Evolutionary conservation across 768 basidiomycete genomes (phyloP).

Genomic region (Boletus vermiculosoides): DNA sequence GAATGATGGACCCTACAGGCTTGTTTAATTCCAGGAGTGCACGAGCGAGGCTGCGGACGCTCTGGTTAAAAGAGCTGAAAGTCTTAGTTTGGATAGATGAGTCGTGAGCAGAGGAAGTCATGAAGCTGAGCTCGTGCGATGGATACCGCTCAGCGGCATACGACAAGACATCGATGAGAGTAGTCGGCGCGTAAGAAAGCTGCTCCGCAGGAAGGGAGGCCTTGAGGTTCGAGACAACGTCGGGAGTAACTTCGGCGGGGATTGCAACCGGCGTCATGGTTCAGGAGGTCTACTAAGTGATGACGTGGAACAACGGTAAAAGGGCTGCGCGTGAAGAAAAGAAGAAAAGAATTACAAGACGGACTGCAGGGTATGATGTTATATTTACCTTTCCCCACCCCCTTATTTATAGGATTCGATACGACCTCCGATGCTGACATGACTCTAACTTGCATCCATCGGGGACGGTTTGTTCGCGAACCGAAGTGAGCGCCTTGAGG

Average conservation of each 20-base stretch:
- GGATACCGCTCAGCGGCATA: slow-evolving; percentile 22
- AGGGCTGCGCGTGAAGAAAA: neutral
- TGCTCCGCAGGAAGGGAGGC: neutral
- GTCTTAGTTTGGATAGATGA: slow-evolving; percentile 20
- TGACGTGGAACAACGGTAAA: neutral
- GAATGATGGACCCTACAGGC: slow-evolving; percentile 22
- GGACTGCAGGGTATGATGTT: neutral
- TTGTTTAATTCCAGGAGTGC: slow-evolving; percentile 17
- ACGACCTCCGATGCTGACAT: neutral
- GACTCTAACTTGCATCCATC: neutral
- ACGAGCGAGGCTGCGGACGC: slow-evolving; percentile 3
- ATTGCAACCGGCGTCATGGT: slow-evolving; percentile 11
- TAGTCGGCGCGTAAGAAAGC: slow-evolving; percentile 16
- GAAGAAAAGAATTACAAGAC: neutral
- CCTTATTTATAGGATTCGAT: slow-evolving; percentile 12
- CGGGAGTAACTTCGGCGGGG: neutral
- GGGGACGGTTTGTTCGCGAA: neutral
- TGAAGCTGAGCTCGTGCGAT: slow-evolving; percentile 23
- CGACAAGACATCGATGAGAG: slow-evolving; percentile 23
- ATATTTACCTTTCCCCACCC: neutral
- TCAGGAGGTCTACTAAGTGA: neutral
- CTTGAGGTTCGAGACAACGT: slow-evolving; percentile 8
- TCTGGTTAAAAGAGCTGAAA: slow-evolving; percentile 18
- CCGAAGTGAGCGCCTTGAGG: neutral
- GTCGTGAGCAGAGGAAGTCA: slow-evolving; percentile 27